These are phyloP conservation scores for Cylindrotheca fusiformis DNA, from an alignment of 108 stramenopile genomes.

Conservation along the genomic window DNA sequence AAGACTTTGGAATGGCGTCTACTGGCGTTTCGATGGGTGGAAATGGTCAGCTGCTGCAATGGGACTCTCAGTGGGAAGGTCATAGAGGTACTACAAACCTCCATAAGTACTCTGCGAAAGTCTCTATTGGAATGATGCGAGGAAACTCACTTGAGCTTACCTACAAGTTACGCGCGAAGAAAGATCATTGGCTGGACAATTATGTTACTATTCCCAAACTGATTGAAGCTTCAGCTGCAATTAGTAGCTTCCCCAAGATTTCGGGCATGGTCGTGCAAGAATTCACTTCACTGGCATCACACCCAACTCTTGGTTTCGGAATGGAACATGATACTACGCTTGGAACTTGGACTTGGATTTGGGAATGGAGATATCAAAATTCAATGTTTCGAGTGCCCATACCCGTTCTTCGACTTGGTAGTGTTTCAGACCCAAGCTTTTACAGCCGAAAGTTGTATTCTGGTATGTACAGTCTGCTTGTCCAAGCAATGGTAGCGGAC, in stretches of 20 bases:
- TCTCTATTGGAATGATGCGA: constrained; percentile 25
- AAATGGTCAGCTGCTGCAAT: constrained; percentile 25
- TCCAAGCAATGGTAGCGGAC: constrained; percentile 33
- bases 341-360: constrained; percentile 43
- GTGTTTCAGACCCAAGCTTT: constrained; percentile 16
- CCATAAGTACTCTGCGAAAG: constrained; percentile 30
- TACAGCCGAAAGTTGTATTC: constrained; percentile 29
- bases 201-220: constrained; percentile 27
- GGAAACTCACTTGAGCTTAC: constrained; percentile 27
- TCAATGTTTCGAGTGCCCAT: constrained; percentile 43
- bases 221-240: constrained; percentile 18
- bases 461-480: constrained; percentile 27
- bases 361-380: constrained; percentile 28
- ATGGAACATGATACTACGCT: constrained; percentile 36
- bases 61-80: constrained; percentile 30
- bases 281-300: constrained; percentile 20
- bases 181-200: constrained; percentile 24
- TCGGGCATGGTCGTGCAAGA: constrained; percentile 25
- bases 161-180: constrained; percentile 13
- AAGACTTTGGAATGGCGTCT: constrained; percentile 27
- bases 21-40: constrained; percentile 24
- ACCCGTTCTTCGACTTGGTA: constrained; percentile 26
- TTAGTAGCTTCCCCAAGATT: constrained; percentile 18
- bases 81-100: constrained; percentile 2
- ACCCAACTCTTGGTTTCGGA: constrained; percentile 32